These are phyloP conservation scores for Thermothielavioides terrestris DNA, from an alignment of 495 filamentous ascomycete species.

Conservation along the genomic window DNA sequence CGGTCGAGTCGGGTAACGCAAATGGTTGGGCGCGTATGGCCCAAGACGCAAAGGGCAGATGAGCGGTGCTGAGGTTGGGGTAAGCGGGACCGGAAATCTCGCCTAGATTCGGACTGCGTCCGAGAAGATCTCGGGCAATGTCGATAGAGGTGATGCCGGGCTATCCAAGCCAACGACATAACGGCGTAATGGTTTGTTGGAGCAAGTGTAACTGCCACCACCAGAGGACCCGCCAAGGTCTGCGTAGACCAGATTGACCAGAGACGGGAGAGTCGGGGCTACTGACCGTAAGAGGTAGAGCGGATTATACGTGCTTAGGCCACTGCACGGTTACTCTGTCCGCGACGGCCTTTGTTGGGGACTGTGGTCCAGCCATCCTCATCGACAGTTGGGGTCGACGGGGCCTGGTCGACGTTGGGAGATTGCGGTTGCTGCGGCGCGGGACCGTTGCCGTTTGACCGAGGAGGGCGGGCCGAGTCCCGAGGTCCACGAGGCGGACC, in stretches of 20 bases:
- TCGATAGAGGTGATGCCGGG: constrained; percentile 8
- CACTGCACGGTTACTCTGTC: constrained; percentile 21
- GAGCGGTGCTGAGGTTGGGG: constrained; percentile 2
- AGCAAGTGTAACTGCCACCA: neutral
- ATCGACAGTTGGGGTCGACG: constrained; percentile 35
- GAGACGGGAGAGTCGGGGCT: neutral
- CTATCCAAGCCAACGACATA: constrained; percentile 18
- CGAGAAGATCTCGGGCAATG: neutral
- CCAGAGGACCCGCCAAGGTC: neutral
- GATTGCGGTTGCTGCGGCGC: constrained; percentile 27
- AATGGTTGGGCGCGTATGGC: neutral
- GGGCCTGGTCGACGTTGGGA: constrained; percentile 20
- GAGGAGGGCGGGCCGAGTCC: constrained; percentile 33
- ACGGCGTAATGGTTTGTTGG: neutral
- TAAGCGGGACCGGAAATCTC: neutral
- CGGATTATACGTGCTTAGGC: constrained; percentile 17
- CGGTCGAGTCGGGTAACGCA: neutral
- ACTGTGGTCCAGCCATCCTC: constrained; percentile 78
- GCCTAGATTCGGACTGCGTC: neutral
- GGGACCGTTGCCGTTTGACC: constrained; percentile 35
- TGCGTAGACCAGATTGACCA: neutral
- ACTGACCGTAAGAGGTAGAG: too few species aligned
- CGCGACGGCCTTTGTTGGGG: constrained; percentile 42
- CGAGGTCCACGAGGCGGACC: constrained; percentile 37
- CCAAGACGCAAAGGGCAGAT: neutral